These are phyloP conservation scores for Boletus rubropictus DNA, from an alignment of 768 basidiomycete species.

Conservation along the genomic window DNA sequence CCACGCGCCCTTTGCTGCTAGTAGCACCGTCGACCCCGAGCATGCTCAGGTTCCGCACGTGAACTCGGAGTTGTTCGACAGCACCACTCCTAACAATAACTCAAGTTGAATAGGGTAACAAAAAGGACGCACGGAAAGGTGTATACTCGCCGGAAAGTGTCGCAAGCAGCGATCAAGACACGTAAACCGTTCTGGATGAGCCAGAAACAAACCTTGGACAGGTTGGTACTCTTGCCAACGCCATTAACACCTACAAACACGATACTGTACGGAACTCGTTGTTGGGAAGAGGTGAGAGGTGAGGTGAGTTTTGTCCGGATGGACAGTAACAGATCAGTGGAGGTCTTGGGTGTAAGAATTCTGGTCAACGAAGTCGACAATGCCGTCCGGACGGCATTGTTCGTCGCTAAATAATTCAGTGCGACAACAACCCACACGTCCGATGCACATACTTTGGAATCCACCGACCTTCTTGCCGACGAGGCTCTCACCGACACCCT, in stretches of 20 bases:
- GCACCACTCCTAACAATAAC: slow-evolving; percentile 70
- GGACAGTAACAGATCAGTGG: slow-evolving; percentile 91
- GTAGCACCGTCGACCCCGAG: slow-evolving; percentile 64
- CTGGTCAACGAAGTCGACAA: slow-evolving; percentile 84
- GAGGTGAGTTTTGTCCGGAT: slow-evolving; percentile 84
- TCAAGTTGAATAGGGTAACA: not conserved
- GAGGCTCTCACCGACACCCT: slow-evolving; percentile 84
- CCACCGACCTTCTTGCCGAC: slow-evolving; percentile 89
- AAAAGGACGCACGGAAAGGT: not conserved
- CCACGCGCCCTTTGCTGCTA: slow-evolving; percentile 72
- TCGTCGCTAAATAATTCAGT: slow-evolving; percentile 55
- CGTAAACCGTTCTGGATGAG: slow-evolving; percentile 89
- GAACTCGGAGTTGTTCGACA: slow-evolving; percentile 95
- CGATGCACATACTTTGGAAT: slow-evolving; percentile 64
- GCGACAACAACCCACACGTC: not conserved
- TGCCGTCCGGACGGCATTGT: slow-evolving; percentile 74
- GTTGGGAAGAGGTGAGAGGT: slow-evolving; percentile 66
- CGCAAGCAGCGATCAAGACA: slow-evolving; percentile 96
- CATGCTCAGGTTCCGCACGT: slow-evolving; percentile 90
- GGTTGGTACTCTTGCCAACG: slow-evolving; percentile 96
- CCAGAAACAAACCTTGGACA: slow-evolving; percentile 99
- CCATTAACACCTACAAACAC: slow-evolving; percentile 99
- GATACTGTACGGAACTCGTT: slow-evolving; percentile 83
- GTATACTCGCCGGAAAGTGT: slow-evolving; percentile 77
- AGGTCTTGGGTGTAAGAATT: slow-evolving; percentile 93